Evolutionary conservation across 1,284 basidiomycete species (phyloP), one percentile per base, ranked within the genome.

Genomic region (Farysia itapuensis): DNA sequence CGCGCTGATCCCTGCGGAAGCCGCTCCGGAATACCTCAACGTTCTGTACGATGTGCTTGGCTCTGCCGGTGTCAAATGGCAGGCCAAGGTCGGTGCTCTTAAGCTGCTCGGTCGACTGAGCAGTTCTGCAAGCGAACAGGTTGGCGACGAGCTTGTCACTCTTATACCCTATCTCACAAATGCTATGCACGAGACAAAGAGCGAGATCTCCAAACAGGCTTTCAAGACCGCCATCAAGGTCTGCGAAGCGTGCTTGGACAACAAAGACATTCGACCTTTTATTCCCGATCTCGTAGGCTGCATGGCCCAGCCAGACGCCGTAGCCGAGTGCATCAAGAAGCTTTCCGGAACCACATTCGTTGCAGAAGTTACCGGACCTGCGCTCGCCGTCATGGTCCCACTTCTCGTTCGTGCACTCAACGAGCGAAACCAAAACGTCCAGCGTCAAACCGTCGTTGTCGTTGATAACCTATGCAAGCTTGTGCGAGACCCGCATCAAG

Each of bases 401-500:
- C 84, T 98, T 30, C 82, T 98, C 43, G 82, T 85, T 42, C 90
- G 95, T 74, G 94, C 91, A 6, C 81, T 98, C 64, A 94, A 94
- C 75, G 94, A 97, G 78, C 85, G 94, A 64, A 93, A 90, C 60
- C 95, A 93, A 85, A 78, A 75, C 35, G 79, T 80, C 16, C 78
- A 79, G 68, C 75, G 79, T 26, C 92, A 96, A 75, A 89, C 69
- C n/a, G 71, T 73, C 33, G 88, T 98, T 43, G 89, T 98, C 69
- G 85, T 94, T 53, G 92, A 94, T 77, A 98, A 98, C 79, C 83
- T 98, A 45, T 94, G 97, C 79, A 98, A 97, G 80, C 86, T 98
- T 44, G 95, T 98, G 34, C 87, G 94, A 49, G 86, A 95, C 72
- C 89, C 90, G 4, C 86, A 84, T 58, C 84, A 96, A 41, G 94